Evolutionary conservation across 306 rosid species (phyloP).

Genomic region (Dalbergia cultrata): DNA sequence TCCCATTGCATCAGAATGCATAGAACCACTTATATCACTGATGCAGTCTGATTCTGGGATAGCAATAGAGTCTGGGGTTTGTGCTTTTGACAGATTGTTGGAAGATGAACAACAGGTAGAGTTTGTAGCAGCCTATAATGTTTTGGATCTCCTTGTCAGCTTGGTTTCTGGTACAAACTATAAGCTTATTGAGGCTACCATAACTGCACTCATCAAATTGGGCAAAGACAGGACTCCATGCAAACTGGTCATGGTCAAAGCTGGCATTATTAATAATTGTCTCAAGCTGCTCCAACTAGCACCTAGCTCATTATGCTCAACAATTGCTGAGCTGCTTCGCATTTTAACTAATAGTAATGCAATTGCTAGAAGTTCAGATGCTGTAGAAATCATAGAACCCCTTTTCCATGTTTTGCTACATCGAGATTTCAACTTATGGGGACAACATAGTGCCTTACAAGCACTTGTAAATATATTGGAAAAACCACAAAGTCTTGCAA

Average conservation of each 20-base stretch:
- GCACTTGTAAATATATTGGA: conserved; percentile 97
- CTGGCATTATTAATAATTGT: conserved; percentile 82
- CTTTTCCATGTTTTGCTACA: conserved; percentile 89
- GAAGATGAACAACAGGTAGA: conserved; percentile 87
- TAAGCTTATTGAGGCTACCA: conserved; percentile 82
- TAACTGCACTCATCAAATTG: conserved; percentile 83
- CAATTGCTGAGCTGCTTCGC: conserved; percentile 92
- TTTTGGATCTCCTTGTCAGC: conserved; percentile 87
- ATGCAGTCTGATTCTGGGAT: conserved; percentile 72
- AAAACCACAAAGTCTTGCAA: conserved; percentile 95
- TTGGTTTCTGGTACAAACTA: conserved; percentile 82
- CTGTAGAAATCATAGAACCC: conserved; percentile 93
- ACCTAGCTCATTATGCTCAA: conserved; percentile 90
- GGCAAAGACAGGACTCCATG: conserved; percentile 89
- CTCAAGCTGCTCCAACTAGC: conserved; percentile 80
- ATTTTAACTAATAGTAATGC: conserved; percentile 90
- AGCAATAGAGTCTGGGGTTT: conserved; percentile 86
- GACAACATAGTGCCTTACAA: conserved; percentile 99
- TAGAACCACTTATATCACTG: conserved; percentile 79
- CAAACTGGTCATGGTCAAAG: conserved; percentile 87
- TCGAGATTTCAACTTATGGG: conserved; percentile 90
- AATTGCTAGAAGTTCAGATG: conserved; percentile 90
- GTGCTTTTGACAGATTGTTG: conserved; percentile 90
- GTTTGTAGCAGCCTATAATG: conserved; percentile 74
- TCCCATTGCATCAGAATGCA: conserved; percentile 77